phyloP scores from a whole-genome alignment of 2,329 filamentous ascomycete species.

The Coniochaeta prunicola region DNA sequence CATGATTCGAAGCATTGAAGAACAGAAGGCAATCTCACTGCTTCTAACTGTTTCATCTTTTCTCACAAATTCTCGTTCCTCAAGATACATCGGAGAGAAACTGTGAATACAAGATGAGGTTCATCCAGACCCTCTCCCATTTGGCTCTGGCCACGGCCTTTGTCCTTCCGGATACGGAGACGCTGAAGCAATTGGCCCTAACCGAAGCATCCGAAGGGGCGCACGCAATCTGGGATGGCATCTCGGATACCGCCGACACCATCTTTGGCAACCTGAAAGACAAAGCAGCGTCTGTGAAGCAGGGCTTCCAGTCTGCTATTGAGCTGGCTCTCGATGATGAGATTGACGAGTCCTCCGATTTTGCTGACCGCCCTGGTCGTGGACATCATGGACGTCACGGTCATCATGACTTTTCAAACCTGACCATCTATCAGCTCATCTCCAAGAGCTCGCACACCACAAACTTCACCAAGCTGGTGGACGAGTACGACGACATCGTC shows the following conservation, averaged over 20 bases:
- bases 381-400: constrained; percentile 14
- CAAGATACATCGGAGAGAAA: background rate
- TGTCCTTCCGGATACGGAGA: background rate
- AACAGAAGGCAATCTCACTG: background rate
- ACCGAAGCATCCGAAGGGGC: background rate
- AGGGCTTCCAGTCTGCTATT: background rate
- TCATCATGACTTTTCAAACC: constrained; percentile 38
- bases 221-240: background rate
- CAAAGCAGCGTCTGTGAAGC: background rate
- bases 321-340: background rate
- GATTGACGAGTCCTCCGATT: background rate
- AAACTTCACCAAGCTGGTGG: constrained; percentile 68
- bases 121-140: background rate
- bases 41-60: background rate
- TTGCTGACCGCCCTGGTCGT: background rate
- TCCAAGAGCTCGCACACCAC: constrained; percentile 68
- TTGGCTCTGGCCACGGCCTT: constrained; percentile 1
- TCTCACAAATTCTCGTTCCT: background rate
- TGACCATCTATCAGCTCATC: constrained; percentile 76
- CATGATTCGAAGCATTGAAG: background rate
- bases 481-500: constrained; percentile 65
- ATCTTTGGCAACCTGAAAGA: background rate
- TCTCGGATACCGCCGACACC: background rate
- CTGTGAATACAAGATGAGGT: background rate
- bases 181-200: background rate